Base-by-base conservation (phyloP, 768 basidiomycete genomes). In the Crepidotus variabilis region DNA sequence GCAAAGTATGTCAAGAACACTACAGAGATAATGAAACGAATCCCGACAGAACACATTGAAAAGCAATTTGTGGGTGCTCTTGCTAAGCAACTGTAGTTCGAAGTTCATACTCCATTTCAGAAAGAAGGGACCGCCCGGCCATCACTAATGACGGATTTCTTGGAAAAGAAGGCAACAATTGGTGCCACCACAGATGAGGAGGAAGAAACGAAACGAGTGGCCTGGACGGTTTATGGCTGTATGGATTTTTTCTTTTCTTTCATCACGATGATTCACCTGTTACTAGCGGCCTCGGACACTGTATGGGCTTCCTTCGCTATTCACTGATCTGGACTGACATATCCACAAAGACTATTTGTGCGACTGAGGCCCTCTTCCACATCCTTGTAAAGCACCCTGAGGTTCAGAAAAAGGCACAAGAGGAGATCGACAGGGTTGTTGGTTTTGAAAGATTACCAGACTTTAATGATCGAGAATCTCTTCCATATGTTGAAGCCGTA, bases 301-400 rank as follows among this genome's bases (percentile, higher is more conserved):
- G 57, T 55, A n/a, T n/a, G 18, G 35, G 57, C 24, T 49, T 11
- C 34, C 2, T 13, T 7, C 28, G 11, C 8, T 21, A 8, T 4
- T 46, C 45, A 21, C 13, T 2, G 2, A 18, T 20, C 18, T 11
- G 5, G 18, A 5, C 13, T 3, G 7, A 36, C 35, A 24, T 11
- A 4, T 13, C 10, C 23, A 21, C 24, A 3, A 8, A 58, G 57
- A 58, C 53, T 0, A 54, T 51, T 13, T 58, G 52, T 14, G 53
- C 50, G 7, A 50, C 53, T n/a, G 21, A 14, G 22, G 50, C 52
- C n/a, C 57, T 72, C 59, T 48, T 74, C 28, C 57, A 66, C n/a
- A 63, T 67, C 4, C 64, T 72, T 65, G 52, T 65, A 2, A 52
- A 61, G 14, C 61, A 72, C 48, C 72, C 69, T 0, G 63, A 72